These are phyloP conservation scores for Colletotrichum magnum DNA, from an alignment of 2,329 filamentous ascomycete genomes.

Conservation along the genomic window DNA sequence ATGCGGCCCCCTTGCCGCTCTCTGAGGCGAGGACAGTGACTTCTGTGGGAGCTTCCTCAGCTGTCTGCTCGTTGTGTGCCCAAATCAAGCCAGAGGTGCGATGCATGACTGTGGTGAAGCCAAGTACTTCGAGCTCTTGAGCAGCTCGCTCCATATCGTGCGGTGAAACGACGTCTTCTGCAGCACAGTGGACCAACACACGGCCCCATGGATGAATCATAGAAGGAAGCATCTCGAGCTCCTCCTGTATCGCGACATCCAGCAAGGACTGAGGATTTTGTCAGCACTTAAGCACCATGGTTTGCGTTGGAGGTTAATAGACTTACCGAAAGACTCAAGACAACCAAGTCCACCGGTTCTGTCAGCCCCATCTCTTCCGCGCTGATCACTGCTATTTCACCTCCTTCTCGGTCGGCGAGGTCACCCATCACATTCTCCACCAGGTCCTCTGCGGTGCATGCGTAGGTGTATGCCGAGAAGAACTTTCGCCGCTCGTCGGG, in stretches of 20 bases:
- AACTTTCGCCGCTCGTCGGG: conserved; percentile 12
- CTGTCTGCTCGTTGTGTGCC: too few species aligned
- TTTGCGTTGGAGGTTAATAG: not conserved
- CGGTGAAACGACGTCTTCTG: too few species aligned
- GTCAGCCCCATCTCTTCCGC: conserved; percentile 21
- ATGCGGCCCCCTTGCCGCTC: not conserved
- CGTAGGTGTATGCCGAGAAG: conserved; percentile 26
- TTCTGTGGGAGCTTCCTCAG: not conserved
- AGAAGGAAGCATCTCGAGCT: not conserved
- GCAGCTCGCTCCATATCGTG: too few species aligned
- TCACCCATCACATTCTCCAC: not conserved
- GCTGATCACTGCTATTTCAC: conserved; percentile 17
- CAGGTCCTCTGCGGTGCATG: conserved; percentile 15
- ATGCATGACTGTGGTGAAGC: too few species aligned
- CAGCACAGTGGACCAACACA: conserved; percentile 1
- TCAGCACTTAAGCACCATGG: not conserved
- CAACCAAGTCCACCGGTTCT: not conserved
- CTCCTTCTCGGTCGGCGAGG: not conserved
- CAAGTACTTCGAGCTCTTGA: too few species aligned
- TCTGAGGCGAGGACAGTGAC: not conserved
- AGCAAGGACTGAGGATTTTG: too few species aligned
- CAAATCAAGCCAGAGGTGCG: too few species aligned
- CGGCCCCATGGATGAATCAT: conserved; percentile 2
- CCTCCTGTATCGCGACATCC: conserved; percentile 4
- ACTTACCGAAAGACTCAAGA: not conserved